A percentile compares a stretch with the other conserved stretches of the same genome.
Evolutionary conservation across 2,329 filamentous ascomycete genomes (phyloP).

Genomic region (Fusarium subtropicale): DNA sequence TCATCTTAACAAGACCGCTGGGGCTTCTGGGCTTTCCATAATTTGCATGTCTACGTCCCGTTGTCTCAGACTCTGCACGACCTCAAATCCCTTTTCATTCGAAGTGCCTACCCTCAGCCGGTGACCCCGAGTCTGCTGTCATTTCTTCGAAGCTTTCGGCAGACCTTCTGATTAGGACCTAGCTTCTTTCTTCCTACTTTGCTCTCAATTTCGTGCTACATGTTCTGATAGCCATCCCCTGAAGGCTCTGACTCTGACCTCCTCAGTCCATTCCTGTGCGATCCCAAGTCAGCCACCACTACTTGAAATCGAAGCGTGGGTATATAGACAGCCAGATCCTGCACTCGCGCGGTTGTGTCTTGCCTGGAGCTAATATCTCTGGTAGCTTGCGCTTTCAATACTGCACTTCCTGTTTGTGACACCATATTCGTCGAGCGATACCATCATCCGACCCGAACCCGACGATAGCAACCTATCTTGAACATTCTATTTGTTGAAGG

Average conservation of each 20-base stretch:
- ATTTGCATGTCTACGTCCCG: conserved; percentile 53
- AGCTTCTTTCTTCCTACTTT: conserved; percentile 30
- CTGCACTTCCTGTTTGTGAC: conserved; percentile 40
- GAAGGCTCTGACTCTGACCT: conserved; percentile 35
- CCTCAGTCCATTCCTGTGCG: conserved; percentile 46
- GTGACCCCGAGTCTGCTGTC: conserved; percentile 47
- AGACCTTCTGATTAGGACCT: conserved; percentile 41
- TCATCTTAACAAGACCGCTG: conserved; percentile 43
- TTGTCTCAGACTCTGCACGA: conserved; percentile 60
- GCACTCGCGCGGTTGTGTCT: conserved; percentile 49
- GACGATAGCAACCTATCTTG: conserved; percentile 20
- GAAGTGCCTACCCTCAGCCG: conserved; percentile 45
- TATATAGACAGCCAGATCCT: conserved; percentile 57
- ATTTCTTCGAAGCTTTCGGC: conserved; percentile 43
- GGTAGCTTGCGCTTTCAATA: conserved; percentile 38
- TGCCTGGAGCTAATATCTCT: conserved; percentile 41
- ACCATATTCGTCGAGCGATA: conserved; percentile 40
- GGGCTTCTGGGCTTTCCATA: conserved; percentile 51
- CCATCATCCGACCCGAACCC: conserved; percentile 33
- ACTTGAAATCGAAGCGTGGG: conserved; percentile 45
- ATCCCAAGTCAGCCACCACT: conserved; percentile 47
- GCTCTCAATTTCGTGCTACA: conserved; percentile 43
- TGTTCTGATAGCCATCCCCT: conserved; percentile 42
- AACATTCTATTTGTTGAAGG: conserved; percentile 23
- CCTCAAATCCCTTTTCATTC: conserved; percentile 47